Evolutionary conservation across 108 stramenopile species (phyloP).

Genomic region (Cyclotella choctawhatcheeana): DNA sequence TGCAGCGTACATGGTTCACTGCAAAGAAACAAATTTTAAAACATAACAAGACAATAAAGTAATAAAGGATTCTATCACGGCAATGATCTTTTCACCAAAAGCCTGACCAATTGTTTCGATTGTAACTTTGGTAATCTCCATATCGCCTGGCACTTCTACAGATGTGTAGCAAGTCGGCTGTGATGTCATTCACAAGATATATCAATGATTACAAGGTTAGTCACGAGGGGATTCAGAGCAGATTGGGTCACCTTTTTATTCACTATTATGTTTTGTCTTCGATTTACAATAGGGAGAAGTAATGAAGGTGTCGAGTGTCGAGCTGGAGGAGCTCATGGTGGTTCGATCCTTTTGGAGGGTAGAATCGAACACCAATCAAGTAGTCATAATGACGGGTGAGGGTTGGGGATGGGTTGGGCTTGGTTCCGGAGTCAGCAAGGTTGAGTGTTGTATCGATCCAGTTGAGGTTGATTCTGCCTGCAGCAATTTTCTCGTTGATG

Average conservation of each 20-base stretch:
- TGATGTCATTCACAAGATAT: not conserved
- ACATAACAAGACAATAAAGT: not conserved
- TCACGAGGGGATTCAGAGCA: constrained; percentile 15
- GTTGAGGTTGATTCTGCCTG: not conserved
- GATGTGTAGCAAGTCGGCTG: not conserved
- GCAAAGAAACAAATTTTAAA: not conserved
- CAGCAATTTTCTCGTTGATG: not conserved
- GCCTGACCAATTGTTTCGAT: not conserved
- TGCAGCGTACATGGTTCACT: not conserved
- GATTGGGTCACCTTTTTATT: constrained; percentile 8
- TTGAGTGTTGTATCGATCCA: constrained; percentile 7
- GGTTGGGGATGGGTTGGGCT: constrained; percentile 3
- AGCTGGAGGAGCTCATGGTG: constrained; percentile 5
- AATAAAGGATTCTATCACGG: constrained; percentile 12
- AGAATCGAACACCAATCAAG: constrained; percentile 12
- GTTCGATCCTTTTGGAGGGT: constrained; percentile 2
- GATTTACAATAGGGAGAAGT: not conserved
- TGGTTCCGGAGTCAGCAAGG: constrained; percentile 19
- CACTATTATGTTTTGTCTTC: not conserved
- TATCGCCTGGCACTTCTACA: not conserved
- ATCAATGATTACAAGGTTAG: not conserved
- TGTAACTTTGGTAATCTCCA: not conserved
- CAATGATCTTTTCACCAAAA: constrained; percentile 19
- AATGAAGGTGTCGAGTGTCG: constrained; percentile 4
- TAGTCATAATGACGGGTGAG: constrained; percentile 13